phyloP scores from a whole-genome alignment of 1,284 basidiomycete species.

The Phellopilus nigrolimitatus region DNA sequence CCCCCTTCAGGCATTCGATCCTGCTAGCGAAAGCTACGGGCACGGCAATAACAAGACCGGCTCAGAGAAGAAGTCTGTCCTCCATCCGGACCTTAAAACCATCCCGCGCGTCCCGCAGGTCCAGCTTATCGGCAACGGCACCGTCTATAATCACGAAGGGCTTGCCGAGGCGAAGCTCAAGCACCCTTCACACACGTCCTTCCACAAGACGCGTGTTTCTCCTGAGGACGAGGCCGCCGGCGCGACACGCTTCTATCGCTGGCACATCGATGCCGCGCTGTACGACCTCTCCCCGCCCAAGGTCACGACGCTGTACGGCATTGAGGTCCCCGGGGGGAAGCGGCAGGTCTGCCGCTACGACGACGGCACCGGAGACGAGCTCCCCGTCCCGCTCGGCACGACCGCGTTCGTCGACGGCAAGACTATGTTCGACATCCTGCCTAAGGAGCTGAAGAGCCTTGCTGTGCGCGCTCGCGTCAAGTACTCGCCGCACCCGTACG shows the following conservation, averaged over 20 bases:
- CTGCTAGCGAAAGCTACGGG: slow-evolving; percentile 66
- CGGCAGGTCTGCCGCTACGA: slow-evolving; percentile 77
- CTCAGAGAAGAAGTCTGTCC: slow-evolving; percentile 65
- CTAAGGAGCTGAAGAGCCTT: slow-evolving; percentile 71
- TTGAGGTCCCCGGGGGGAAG: slow-evolving; percentile 67
- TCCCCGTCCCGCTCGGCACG: slow-evolving; percentile 79
- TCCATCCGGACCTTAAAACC: slow-evolving; percentile 83
- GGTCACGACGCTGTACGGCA: slow-evolving; percentile 85
- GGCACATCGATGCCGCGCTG: slow-evolving; percentile 93
- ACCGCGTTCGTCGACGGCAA: slow-evolving; percentile 81
- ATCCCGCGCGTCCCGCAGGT: slow-evolving; percentile 83
- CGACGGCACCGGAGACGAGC: slow-evolving; percentile 82
- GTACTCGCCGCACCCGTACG: slow-evolving; percentile 76
- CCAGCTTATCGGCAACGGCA: slow-evolving; percentile 80
- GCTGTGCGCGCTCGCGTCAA: slow-evolving; percentile 71
- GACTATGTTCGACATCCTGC: slow-evolving; percentile 83
- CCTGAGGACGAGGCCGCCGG: slow-evolving; percentile 74
- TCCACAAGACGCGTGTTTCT: slow-evolving; percentile 81
- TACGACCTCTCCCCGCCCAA: slow-evolving; percentile 85
- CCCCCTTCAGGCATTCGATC: slow-evolving; percentile 60
- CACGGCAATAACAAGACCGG: slow-evolving; percentile 83
- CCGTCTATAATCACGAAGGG: slow-evolving; percentile 72
- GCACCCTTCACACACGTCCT: slow-evolving; percentile 84
- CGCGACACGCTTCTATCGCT: slow-evolving; percentile 82
- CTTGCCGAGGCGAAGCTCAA: slow-evolving; percentile 62